These are phyloP conservation scores for Podaxis sp. DNA, from an alignment of 768 basidiomycete species.

Conservation along the genomic window DNA sequence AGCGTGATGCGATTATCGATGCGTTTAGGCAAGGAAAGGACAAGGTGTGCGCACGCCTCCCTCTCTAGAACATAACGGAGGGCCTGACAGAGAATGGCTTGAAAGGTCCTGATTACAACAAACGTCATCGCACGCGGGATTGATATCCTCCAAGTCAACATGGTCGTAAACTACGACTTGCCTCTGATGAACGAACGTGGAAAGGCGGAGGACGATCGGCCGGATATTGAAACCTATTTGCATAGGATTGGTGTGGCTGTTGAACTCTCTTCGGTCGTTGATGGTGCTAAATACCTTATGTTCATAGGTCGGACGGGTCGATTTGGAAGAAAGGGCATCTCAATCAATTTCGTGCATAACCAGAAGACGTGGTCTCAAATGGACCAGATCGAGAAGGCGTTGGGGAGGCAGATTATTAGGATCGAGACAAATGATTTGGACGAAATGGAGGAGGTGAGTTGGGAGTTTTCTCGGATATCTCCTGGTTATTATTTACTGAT, in stretches of 20 bases:
- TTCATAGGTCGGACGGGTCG: conserved; percentile 88
- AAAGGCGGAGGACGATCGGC: conserved; percentile 47
- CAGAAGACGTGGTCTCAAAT: conserved; percentile 84
- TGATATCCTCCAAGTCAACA: conserved; percentile 98
- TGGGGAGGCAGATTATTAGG: conserved; percentile 74
- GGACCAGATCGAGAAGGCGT: conserved; percentile 78
- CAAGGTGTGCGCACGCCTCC: conserved; percentile 66
- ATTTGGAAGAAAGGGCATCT: conserved; percentile 95
- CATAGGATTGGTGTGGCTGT: conserved; percentile 83
- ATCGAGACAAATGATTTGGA: conserved; percentile 91
- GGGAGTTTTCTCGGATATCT: background rate
- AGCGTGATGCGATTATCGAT: conserved; percentile 92
- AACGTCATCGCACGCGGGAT: conserved; percentile 98
- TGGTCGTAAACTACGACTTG: conserved; percentile 99
- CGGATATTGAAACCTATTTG: conserved; percentile 96
- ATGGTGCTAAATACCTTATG: background rate
- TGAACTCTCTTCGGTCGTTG: background rate
- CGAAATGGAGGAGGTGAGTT: conserved; percentile 84
- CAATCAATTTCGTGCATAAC: conserved; percentile 97
- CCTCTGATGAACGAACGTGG: conserved; percentile 78
- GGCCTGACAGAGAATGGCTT: background rate
- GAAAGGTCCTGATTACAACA: conserved; percentile 83
- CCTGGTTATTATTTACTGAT: conserved; percentile 1
- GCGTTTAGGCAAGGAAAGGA: conserved; percentile 94
- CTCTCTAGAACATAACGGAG: background rate